Evolutionary conservation across 208 protist species (phyloP), one percentile per base, ranked within the genome.

Genomic region (Acanthamoeba comandoni): DNA sequence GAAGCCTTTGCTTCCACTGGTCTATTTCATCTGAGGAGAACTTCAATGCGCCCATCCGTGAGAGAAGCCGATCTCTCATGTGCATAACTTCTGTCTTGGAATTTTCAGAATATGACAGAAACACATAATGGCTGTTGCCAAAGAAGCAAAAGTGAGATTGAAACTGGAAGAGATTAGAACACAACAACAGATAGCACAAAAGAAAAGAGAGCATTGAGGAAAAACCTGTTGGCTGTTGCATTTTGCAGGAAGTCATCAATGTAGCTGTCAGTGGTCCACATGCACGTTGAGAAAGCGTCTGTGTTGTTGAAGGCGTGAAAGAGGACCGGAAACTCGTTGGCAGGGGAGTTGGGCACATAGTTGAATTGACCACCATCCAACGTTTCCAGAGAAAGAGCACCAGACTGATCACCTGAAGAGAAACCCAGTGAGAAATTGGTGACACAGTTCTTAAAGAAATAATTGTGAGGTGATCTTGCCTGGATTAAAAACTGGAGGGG

Each of bases 181-280:
- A 71, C 2, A n/a, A 71, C n/a, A 3, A 31, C 9, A 17, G 22
- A 65, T 19, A 26, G 9, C 58, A 65, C 58, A 9, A 5, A 65
- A n/a, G 22, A 17, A 1, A 71, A 29, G 13, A 71, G n/a, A 31
- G 58, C 49, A 22, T 26, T 7, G 39, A 57, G n/a, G 71, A 26
- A 35, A 31, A 12, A 82, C 73, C 73, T 82, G 49, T 2, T 82
- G 2, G 9, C n/a, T 0, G 73, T 60, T 22, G 73, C 73, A 53
- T 82, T 82, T 8, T 64, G 48, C 11, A 82, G 0, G 51, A 82
- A 82, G 49, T 82, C 73, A 22, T 82, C 73, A 53, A 82, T 22
- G 49, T 82, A 82, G 73, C 52, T 53, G 73, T 82, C 73, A 9
- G 73, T 82, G 73, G 73, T 82, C 73, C 73, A 82, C 73, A 82